A percentile compares a stretch with the other conserved stretches of the same genome.
These are phyloP conservation scores for Aureobasidium sp. DNA, from an alignment of 2,329 filamentous ascomycete species.

Conservation along the genomic window DNA sequence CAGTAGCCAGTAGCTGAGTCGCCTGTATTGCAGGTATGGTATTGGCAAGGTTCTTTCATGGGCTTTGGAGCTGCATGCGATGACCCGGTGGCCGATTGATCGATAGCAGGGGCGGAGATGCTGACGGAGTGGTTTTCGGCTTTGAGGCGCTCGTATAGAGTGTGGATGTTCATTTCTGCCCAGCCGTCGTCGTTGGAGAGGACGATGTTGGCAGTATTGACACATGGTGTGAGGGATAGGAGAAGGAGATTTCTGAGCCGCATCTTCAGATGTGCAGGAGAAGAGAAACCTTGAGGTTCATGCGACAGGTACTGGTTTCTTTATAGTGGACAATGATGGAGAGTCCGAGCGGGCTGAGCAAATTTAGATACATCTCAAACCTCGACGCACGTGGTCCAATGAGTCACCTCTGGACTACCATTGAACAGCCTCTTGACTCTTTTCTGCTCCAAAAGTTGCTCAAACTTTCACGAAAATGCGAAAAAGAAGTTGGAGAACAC, in stretches of 20 bases:
- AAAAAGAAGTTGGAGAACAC: too few relatives aligned
- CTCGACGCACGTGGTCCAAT: too few relatives aligned
- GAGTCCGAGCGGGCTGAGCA: too few relatives aligned
- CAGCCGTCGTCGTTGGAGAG: slow-evolving; percentile 68
- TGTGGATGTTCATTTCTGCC: slow-evolving; percentile 61
- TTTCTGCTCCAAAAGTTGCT: too few relatives aligned
- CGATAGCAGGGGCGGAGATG: slow-evolving; percentile 59
- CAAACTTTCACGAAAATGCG: too few relatives aligned
- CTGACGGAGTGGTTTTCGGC: slow-evolving; percentile 54
- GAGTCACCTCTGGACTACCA: too few relatives aligned
- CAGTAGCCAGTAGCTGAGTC: slow-evolving; percentile 54
- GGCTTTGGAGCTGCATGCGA: slow-evolving; percentile 41
- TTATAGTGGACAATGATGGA: too few relatives aligned
- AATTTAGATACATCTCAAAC: too few relatives aligned
- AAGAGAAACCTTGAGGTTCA: too few relatives aligned
- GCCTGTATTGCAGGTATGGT: slow-evolving; percentile 52
- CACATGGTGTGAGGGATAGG: not conserved
- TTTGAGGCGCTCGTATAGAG: slow-evolving; percentile 51
- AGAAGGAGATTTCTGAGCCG: not conserved
- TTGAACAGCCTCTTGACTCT: too few relatives aligned
- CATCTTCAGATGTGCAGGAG: too few relatives aligned
- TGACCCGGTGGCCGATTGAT: slow-evolving; percentile 57
- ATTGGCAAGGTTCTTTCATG: slow-evolving; percentile 51
- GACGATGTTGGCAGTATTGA: slow-evolving; percentile 43
- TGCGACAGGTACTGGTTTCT: too few relatives aligned